Base-by-base conservation (phyloP, 306 rosid species). In the Begonia peltatifolia region DNA sequence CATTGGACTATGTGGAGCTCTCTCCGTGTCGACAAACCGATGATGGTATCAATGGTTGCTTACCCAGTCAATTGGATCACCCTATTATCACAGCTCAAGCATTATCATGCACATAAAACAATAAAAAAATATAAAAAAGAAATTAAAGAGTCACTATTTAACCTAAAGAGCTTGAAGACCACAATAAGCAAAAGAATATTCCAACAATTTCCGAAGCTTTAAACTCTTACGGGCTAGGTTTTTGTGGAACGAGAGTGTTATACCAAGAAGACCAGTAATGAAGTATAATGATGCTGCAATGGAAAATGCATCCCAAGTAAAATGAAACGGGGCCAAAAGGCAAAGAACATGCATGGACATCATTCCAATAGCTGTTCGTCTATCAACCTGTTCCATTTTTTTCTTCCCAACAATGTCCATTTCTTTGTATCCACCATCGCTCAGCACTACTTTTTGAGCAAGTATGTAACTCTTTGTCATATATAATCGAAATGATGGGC, bases 1-100 rank as follows among this genome's bases (percentile, higher is more conserved):
- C n/a, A n/a, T n/a, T n/a, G n/a, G n/a, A 69, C 87, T 89, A 65
- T 89, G 95, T 50, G 97, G 97, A 56, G 84, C 97, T 74, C 73
- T 82, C 36, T 82, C 93, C 23, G 95, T 75, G 68, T 84, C 97
- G 60, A 82, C 81, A 50, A 82, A 89, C 53, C 79, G 95, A 74
- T 89, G 97, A 25, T 89, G 97, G 70, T 79, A 84, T 58, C 97
- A 82, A 61, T 89, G 97, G 14, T 87, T 80, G 69, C 95, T 84
- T 35, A 89, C 97, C 95, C 95, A 89, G 46, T 89, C 95, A 53
- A 89, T 79, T 38, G 97, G 97, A 42, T 69, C 83, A 16, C 95
- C 95, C 97, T 89, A 48, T 67, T 9, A 47, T 3, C 4, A 18
- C 46, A 9, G 3, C 1, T 7, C 11, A 9, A 42, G 2, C 1